Evolutionary conservation across 768 basidiomycete species (phyloP), one percentile per base, ranked within the genome.

Genomic region (Termitomyces sp.): DNA sequence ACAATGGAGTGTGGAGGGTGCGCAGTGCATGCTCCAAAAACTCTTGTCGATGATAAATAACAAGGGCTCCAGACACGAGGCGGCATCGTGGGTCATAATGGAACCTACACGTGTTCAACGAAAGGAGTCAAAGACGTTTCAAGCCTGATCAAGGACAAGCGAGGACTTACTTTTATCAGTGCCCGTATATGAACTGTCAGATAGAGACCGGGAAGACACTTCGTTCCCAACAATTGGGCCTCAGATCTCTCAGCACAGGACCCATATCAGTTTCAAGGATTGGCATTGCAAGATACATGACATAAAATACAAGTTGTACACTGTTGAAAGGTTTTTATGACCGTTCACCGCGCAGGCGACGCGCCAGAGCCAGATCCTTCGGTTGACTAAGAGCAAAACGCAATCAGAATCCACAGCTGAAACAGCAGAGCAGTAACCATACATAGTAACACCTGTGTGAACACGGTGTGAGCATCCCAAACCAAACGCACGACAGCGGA

Each of bases 11-110:
- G 58, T 60, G 56, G 57, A 64, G 59, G 51, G 60, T 54, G 66
- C 59, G 62, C 61, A 61, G 35, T 13, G 13, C 38, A 38, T 62
- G 63, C 57, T 64, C 62, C 65, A 62, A 45, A 54, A 43, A 40
- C 36, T 28, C 38, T 54, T 52, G 50, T 43, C 51, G 60, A 52
- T 45, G 56, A 58, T 53, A 61, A 63, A 69, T 66, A 65, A 59
- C 58, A 64, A 12, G 63, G 60, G 48, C 36, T 48, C 49, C 42
- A 53, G 54, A 67, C 75, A 76, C 70, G 75, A 74, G 72, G 75
- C 72, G 65, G 57, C 75, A 72, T 75, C 75, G 70, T 75, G 73
- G 30, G 26, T 64, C 58, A 58, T 48, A 60, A 36, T 50, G 44
- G 50, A 53, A 62, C 60, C 66, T 70, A 61, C 72, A 72, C 70